These are phyloP conservation scores for Olyra latifolia DNA, from an alignment of 176 grass and related monocot species.

Conservation along the genomic window DNA sequence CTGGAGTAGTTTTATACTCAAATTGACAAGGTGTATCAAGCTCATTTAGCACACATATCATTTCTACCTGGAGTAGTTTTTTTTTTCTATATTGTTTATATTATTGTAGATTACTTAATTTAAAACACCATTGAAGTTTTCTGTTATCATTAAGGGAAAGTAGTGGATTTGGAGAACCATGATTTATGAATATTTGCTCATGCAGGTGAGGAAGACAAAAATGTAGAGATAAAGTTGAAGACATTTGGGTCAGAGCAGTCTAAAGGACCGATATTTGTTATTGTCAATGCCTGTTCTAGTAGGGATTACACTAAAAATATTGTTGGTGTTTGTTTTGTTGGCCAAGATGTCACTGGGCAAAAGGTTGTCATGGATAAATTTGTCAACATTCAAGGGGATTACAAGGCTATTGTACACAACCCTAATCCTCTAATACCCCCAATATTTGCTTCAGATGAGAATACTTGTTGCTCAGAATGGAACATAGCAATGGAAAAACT, in stretches of 20 bases:
- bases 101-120: constrained; percentile 22
- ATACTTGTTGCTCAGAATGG: constrained; percentile 96
- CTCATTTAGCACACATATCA: constrained; percentile 1
- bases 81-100: constrained; percentile 3
- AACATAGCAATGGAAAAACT: constrained; percentile 97
- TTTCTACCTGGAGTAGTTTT: background rate
- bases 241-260: constrained; percentile 78
- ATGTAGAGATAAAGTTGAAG: constrained; percentile 98
- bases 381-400: constrained; percentile 97
- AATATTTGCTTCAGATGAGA: constrained; percentile 98
- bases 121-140: constrained; percentile 4
- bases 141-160: background rate
- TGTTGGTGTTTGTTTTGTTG: constrained; percentile 86
- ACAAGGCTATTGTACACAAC: constrained; percentile 92
- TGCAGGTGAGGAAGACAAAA: constrained; percentile 99
- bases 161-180: background rate
- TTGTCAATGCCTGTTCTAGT: constrained; percentile 95
- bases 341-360: constrained; percentile 87
- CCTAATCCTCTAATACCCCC: constrained; percentile 94
- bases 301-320: constrained; percentile 84
- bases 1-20: background rate
- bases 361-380: constrained; percentile 99
- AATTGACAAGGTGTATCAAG: constrained; percentile 6
- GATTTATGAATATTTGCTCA: constrained; percentile 32
- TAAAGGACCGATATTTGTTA: constrained; percentile 71